Conservation (phyloP, 2,329 filamentous ascomycete genomes). For the Monosporascus sp. region DNA sequence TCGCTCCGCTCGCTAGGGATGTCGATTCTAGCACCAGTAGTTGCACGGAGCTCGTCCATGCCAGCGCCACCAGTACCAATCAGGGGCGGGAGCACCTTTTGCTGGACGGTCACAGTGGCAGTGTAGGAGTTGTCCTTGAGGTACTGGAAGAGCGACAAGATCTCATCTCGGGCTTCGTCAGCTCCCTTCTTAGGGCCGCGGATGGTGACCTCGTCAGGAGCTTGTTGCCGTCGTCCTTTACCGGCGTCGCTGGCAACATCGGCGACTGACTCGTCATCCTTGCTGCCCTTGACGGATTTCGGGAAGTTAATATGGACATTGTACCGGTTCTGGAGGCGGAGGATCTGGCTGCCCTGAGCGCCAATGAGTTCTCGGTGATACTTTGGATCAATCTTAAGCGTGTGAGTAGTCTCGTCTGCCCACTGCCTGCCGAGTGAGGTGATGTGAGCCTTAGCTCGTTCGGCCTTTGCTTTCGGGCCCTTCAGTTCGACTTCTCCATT, state of each 20-base stretch:
- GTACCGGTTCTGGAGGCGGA: constrained; percentile 87
- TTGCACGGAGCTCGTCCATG: constrained; percentile 82
- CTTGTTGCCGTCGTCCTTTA: constrained; percentile 65
- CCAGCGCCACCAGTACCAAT: constrained; percentile 87
- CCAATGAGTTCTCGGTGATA: constrained; percentile 94
- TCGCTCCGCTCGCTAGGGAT: constrained; percentile 77
- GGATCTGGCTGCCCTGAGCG: constrained; percentile 79
- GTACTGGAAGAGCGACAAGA: constrained; percentile 83
- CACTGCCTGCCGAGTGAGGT: constrained; percentile 71
- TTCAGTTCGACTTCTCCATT: constrained; percentile 94
- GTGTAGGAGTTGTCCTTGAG: constrained; percentile 80
- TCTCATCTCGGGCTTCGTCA: constrained; percentile 85
- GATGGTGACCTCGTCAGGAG: constrained; percentile 81
- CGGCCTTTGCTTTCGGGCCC: constrained; percentile 90
- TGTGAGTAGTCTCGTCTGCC: constrained; percentile 84
- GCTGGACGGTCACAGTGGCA: constrained; percentile 76
- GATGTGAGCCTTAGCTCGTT: constrained; percentile 79
- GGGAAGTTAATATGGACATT: constrained; percentile 96
- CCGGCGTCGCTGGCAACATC: constrained; percentile 66
- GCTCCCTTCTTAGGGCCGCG: constrained; percentile 90
- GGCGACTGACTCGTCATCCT: constrained; percentile 64
- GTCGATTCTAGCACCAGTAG: constrained; percentile 84
- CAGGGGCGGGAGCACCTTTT: constrained; percentile 86
- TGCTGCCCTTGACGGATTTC: constrained; percentile 53
- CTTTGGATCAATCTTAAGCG: constrained; percentile 85